Evolutionary conservation across 179 eudicot genomes (phyloP).

Genomic region (Nepenthes alata): DNA sequence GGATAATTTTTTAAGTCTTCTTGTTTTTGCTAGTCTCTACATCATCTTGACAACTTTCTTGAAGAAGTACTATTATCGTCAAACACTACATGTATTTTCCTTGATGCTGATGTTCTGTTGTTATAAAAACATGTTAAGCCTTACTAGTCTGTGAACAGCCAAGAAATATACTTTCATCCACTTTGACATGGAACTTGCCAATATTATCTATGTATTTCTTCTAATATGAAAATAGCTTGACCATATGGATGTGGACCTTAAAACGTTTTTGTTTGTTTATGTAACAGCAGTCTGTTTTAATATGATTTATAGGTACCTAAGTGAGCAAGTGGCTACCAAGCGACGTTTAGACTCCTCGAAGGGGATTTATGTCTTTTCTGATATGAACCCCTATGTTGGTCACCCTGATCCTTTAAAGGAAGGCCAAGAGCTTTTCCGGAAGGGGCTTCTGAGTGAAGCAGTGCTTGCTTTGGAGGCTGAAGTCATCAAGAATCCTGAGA

Average conservation of each 20-base stretch:
- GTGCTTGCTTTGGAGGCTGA: constrained; percentile 99
- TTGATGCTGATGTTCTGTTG: too few relatives aligned
- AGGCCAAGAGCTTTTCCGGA: constrained; percentile 88
- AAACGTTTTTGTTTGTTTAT: neutral
- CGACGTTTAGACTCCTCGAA: constrained; percentile 41
- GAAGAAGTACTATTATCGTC: too few relatives aligned
- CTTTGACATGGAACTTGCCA: too few relatives aligned
- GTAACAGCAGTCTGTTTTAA: neutral
- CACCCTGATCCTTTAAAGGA: constrained; percentile 88
- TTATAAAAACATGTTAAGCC: too few relatives aligned
- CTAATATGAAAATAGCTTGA: too few relatives aligned
- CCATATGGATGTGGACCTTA: neutral
- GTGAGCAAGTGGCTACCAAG: constrained; percentile 61
- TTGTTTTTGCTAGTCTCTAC: too few relatives aligned
- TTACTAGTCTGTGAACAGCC: too few relatives aligned
- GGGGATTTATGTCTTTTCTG: constrained; percentile 80
- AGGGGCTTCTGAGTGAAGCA: constrained; percentile 95
- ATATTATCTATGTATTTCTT: too few relatives aligned
- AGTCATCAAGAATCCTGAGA: constrained; percentile 78
- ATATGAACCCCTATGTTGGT: constrained; percentile 95
- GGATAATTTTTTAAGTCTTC: too few relatives aligned
- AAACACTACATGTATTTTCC: too few relatives aligned
- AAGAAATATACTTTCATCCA: too few relatives aligned
- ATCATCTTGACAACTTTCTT: too few relatives aligned
- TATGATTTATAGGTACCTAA: constrained; percentile 39